Conservation (phyloP, 352 stramenopile genomes). For the Pythium rhizo-oryzae region DNA sequence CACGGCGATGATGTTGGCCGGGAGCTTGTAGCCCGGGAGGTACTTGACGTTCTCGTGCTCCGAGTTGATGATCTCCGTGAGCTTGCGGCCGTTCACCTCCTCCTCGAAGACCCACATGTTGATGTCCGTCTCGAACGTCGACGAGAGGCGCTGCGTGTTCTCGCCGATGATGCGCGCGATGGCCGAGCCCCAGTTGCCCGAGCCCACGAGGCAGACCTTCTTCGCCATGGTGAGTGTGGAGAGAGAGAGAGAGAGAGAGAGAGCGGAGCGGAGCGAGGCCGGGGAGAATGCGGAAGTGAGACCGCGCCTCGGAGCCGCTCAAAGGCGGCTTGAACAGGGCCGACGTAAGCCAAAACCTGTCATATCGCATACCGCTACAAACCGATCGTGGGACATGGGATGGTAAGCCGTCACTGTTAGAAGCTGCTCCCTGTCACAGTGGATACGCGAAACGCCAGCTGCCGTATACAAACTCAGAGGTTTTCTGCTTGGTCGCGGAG, state of each 20-base stretch:
- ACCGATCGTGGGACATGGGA: conserved; percentile 14
- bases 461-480: conserved; percentile 14
- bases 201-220: conserved; percentile 82
- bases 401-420: background rate
- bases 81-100: conserved; percentile 85
- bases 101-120: conserved; percentile 98
- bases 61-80: conserved; percentile 97
- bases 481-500: conserved; percentile 29
- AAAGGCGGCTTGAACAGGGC: background rate
- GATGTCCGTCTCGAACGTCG: conserved; percentile 89
- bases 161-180: conserved; percentile 85
- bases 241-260: too few species aligned
- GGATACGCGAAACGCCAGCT: conserved; percentile 9
- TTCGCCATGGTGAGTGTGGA: conserved; percentile 36
- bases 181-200: conserved; percentile 82
- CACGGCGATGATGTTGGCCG: conserved; percentile 93
- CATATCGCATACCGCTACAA: conserved; percentile 3
- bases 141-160: conserved; percentile 54
- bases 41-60: conserved; percentile 98
- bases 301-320: background rate
- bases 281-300: conserved; percentile 11
- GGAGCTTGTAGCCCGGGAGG: conserved; percentile 89
- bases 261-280: conserved; percentile 1
- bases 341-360: conserved; percentile 18
- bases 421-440: background rate